Conservation (phyloP, 306 rosid species). For the barrel medic (Medicago truncatula) region MtrunA17r5.0-ANR NC_053049.1:43254501-43255000, state of each 20-base stretch:
- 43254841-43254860: constrained; percentile 21
- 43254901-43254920: constrained; percentile 36
- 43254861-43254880: constrained; percentile 29
- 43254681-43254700: constrained; percentile 9
- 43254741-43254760: constrained; percentile 17
- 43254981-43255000: constrained; percentile 96
- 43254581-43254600: background rate
- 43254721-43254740: constrained; percentile 24
- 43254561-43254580: constrained; percentile 14
- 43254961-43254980: constrained; percentile 90
- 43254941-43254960: constrained; percentile 99
- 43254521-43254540: constrained; percentile 11
- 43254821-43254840: constrained; percentile 19
- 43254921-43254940: constrained; percentile 48
- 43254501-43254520: constrained; percentile 24
- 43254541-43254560: constrained; percentile 11
- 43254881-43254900: constrained; percentile 29
- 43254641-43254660: background rate
- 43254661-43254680: constrained; percentile 14
- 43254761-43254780: constrained; percentile 20
- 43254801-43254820: constrained; percentile 20
- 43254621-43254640: constrained; percentile 1
- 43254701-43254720: background rate
- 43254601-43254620: background rate
- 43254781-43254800: constrained; percentile 30